A percentile compares a stretch with the other conserved stretches of the same genome.
Conservation (phyloP, 192 early-diverging fungal species). For the Tieghemiomyces parasiticus region DNA sequence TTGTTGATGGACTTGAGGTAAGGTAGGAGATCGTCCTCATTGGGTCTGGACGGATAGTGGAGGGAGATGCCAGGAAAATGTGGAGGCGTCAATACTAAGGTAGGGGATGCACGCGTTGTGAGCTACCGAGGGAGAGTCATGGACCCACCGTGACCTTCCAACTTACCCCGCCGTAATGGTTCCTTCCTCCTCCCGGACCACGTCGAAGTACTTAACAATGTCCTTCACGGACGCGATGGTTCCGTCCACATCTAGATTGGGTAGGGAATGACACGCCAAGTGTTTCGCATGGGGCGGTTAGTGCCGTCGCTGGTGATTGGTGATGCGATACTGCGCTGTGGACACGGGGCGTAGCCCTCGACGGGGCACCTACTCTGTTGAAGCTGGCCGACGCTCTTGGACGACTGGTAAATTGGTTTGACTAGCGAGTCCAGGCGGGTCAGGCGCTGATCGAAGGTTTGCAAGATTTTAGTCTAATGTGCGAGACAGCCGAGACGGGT, state of each 20-base stretch:
- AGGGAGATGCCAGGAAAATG: no score
- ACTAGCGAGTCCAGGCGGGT: slow-evolving; percentile 28
- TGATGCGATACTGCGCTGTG: no score
- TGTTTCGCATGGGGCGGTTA: no score
- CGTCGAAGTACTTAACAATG: slow-evolving; percentile 31
- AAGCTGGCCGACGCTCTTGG: slow-evolving; percentile 22
- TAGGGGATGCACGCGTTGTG: no score
- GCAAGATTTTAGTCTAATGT: slow-evolving; percentile 23
- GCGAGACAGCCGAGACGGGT: no score
- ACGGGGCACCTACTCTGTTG: slow-evolving; percentile 10
- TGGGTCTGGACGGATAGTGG: no score
- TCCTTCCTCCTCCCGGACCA: slow-evolving; percentile 25
- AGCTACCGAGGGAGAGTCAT: no score
- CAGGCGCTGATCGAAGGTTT: slow-evolving; percentile 30
- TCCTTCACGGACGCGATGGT: slow-evolving; percentile 28
- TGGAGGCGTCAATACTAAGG: no score
- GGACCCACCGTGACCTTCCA: no score
- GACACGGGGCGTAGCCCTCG: no score
- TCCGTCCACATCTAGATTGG: slow-evolving; percentile 25
- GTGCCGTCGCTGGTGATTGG: no score
- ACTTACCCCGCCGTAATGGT: slow-evolving; percentile 15
- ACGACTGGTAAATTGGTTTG: slow-evolving; percentile 31
- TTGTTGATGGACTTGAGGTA: slow-evolving; percentile 33
- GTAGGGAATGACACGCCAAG: no score
- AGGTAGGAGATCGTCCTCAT: slow-evolving; percentile 31